These are phyloP conservation scores for Tylopilus rubrobrunneus DNA, from an alignment of 768 basidiomycete genomes.

Conservation along the genomic window DNA sequence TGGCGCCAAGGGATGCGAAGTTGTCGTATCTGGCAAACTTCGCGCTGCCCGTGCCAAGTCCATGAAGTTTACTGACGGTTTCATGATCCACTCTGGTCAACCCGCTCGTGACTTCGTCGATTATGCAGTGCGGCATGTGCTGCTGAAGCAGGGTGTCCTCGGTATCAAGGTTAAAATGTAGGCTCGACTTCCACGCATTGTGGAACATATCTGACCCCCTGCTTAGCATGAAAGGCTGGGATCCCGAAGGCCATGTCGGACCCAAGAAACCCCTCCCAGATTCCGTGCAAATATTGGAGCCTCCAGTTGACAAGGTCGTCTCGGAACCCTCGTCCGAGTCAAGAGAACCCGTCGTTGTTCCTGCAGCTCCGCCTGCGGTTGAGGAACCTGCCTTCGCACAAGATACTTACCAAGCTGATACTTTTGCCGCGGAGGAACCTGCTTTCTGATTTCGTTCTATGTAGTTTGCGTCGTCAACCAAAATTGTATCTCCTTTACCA, in stretches of 20 bases:
- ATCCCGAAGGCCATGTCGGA: slow-evolving; percentile 86
- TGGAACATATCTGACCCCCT: slow-evolving; percentile 10
- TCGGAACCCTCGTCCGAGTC: slow-evolving; percentile 89
- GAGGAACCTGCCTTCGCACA: slow-evolving; percentile 45
- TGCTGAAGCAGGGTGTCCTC: slow-evolving; percentile 96
- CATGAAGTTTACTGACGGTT: slow-evolving; percentile 99
- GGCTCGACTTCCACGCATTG: slow-evolving; percentile 20
- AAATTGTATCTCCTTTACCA: slow-evolving; percentile 11
- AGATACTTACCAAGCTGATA: slow-evolving; percentile 40
- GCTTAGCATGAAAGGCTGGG: slow-evolving; percentile 90
- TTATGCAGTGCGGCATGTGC: slow-evolving; percentile 95
- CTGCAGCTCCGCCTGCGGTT: slow-evolving; percentile 45
- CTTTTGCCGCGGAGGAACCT: slow-evolving; percentile 43
- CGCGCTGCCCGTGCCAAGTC: slow-evolving; percentile 99
- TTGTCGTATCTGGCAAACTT: slow-evolving; percentile 99
- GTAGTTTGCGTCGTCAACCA: slow-evolving; percentile 14
- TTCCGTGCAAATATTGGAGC: slow-evolving; percentile 85
- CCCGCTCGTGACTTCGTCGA: slow-evolving; percentile 96
- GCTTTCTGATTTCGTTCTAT: slow-evolving; percentile 48
- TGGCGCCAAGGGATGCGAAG: slow-evolving; percentile 98
- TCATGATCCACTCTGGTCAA: slow-evolving; percentile 99
- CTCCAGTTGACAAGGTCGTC: slow-evolving; percentile 86
- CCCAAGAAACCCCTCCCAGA: slow-evolving; percentile 95
- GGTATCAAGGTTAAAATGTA: slow-evolving; percentile 99
- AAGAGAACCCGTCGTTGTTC: slow-evolving; percentile 57